These are phyloP conservation scores for Wickerhamiella siamensis DNA, from an alignment of 805 yeast genomes.

Conservation along the genomic window DNA sequence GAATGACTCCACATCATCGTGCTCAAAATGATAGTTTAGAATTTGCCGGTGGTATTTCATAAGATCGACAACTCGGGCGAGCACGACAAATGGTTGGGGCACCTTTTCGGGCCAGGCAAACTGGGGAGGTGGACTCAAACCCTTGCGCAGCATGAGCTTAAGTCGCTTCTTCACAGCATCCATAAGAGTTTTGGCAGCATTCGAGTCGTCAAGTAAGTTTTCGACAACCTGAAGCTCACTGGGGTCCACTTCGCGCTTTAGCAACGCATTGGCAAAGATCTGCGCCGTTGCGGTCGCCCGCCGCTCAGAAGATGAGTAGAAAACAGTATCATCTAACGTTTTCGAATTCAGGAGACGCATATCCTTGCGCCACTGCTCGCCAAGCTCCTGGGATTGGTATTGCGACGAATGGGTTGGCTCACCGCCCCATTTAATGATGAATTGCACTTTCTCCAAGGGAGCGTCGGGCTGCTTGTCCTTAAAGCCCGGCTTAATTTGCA, in stretches of 20 bases:
- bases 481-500: slow-evolving; percentile 73
- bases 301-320: slow-evolving; percentile 85
- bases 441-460: slow-evolving; percentile 85
- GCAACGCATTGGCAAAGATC: slow-evolving; percentile 63
- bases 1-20: slow-evolving; percentile 49
- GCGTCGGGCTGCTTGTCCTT: slow-evolving; percentile 27
- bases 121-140: slow-evolving; percentile 92
- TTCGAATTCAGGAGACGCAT: slow-evolving; percentile 71
- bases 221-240: slow-evolving; percentile 72
- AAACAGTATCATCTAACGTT: slow-evolving; percentile 70
- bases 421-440: slow-evolving; percentile 97
- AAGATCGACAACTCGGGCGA: slow-evolving; percentile 83
- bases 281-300: slow-evolving; percentile 90
- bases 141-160: slow-evolving; percentile 86
- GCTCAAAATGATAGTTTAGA: slow-evolving; percentile 64
- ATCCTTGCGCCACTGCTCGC: slow-evolving; percentile 91
- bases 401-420: slow-evolving; percentile 97
- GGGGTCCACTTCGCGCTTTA: slow-evolving; percentile 57
- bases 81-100: slow-evolving; percentile 93
- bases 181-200: slow-evolving; percentile 96
- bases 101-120: slow-evolving; percentile 98
- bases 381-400: slow-evolving; percentile 87
- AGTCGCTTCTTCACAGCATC: slow-evolving; percentile 94
- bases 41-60: slow-evolving; percentile 83
- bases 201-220: slow-evolving; percentile 86